These are phyloP conservation scores for Saturnispora kantuleensis DNA, from an alignment of 805 yeast genomes.

Conservation along the genomic window DNA sequence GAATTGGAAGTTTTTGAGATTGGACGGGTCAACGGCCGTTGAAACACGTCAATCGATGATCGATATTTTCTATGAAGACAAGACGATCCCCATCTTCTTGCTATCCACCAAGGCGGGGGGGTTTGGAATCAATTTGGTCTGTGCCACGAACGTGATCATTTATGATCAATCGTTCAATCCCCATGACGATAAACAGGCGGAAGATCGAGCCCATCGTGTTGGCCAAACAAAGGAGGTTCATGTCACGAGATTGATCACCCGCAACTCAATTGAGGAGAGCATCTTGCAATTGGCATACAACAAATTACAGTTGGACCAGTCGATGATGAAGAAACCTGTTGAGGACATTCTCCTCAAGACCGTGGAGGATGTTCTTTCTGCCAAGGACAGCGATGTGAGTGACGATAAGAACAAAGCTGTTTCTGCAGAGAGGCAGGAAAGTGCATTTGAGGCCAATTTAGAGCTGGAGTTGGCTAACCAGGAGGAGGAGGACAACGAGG, in stretches of 20 bases:
- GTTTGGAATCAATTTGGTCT: slow-evolving; percentile 91
- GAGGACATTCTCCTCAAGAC: slow-evolving; percentile 46
- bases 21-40: slow-evolving; percentile 92
- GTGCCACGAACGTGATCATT: slow-evolving; percentile 86
- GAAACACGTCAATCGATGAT: slow-evolving; percentile 88
- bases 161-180: slow-evolving; percentile 95
- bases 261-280: slow-evolving; percentile 79
- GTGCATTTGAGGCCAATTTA: slow-evolving; percentile 9
- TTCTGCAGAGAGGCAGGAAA: background rate
- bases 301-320: slow-evolving; percentile 74
- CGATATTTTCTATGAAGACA: slow-evolving; percentile 79
- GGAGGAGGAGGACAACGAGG: background rate
- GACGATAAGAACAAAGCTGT: background rate
- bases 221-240: slow-evolving; percentile 46
- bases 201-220: slow-evolving; percentile 88
- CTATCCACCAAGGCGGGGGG: slow-evolving; percentile 97
- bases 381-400: slow-evolving; percentile 3
- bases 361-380: slow-evolving; percentile 26
- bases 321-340: slow-evolving; percentile 39
- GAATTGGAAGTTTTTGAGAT: slow-evolving; percentile 62
- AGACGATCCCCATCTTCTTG: slow-evolving; percentile 72
- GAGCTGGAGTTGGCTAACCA: background rate
- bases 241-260: slow-evolving; percentile 66
- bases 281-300: slow-evolving; percentile 80
- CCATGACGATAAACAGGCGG: slow-evolving; percentile 97